A percentile compares a stretch with the other conserved stretches of the same genome.
phyloP scores from a whole-genome alignment of 306 rosid species.

The Cotoneaster glaucophyllus region DNA sequence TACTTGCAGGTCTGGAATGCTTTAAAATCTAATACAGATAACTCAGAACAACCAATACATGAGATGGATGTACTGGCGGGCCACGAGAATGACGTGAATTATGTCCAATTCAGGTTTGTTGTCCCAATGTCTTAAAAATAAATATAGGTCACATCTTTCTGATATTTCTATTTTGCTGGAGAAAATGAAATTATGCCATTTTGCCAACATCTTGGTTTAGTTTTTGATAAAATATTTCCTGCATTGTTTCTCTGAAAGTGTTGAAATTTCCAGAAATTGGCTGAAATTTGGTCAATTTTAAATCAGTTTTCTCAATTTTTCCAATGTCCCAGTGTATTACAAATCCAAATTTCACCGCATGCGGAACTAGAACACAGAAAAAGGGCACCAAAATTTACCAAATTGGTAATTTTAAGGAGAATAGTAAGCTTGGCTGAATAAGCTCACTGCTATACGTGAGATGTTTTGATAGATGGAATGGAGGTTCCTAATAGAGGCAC shows the following conservation, averaged over 20 bases:
- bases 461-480: not conserved
- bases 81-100: constrained; percentile 87
- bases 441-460: not conserved
- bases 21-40: constrained; percentile 44
- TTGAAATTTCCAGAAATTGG: not conserved
- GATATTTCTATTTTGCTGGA: not conserved
- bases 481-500: not conserved
- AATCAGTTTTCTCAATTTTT: not conserved
- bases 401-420: not conserved
- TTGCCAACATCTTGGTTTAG: not conserved
- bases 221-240: not conserved
- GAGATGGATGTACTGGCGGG: constrained; percentile 84
- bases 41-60: constrained; percentile 56
- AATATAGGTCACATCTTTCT: not conserved
- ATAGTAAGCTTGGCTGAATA: not conserved
- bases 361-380: not conserved
- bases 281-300: not conserved
- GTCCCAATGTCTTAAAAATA: not conserved
- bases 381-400: not conserved
- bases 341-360: not conserved
- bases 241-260: not conserved
- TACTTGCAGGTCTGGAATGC: constrained; percentile 83
- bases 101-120: constrained; percentile 85
- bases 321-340: not conserved
- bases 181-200: not conserved